A percentile compares a stretch with the other conserved stretches of the same genome.
Evolutionary conservation across 2,329 filamentous ascomycete species (phyloP).

Genomic region (Sporothrix pseudoabietina): DNA sequence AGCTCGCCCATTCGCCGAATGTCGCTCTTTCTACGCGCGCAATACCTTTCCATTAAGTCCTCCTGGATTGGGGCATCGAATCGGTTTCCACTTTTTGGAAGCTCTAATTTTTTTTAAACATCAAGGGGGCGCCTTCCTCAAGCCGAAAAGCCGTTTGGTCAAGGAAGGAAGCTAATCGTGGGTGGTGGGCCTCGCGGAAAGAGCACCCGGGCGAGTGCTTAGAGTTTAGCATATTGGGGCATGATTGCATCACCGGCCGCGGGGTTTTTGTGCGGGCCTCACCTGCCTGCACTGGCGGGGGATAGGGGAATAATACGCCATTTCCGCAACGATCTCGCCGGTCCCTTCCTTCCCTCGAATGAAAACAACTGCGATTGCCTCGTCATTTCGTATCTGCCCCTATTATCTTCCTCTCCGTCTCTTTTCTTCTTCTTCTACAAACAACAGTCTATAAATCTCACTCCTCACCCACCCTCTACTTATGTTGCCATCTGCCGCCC

Average conservation of each 20-base stretch:
- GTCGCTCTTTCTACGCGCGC: neutral
- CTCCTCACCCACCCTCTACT: neutral
- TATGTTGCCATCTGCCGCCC: conserved; percentile 30
- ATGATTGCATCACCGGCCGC: conserved; percentile 30
- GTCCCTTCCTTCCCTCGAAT: neutral
- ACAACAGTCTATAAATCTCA: neutral
- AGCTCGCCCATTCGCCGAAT: neutral
- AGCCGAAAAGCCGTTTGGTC: no score
- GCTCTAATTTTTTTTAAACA: neutral
- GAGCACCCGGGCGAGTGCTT: neutral
- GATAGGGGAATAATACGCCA: conserved; percentile 2
- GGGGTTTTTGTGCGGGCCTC: conserved; percentile 25
- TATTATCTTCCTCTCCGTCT: neutral
- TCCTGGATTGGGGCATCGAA: neutral
- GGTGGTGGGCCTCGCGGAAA: conserved; percentile 10
- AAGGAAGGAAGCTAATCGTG: conserved; percentile 9
- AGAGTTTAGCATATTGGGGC: neutral
- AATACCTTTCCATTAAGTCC: neutral
- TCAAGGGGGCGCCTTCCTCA: neutral
- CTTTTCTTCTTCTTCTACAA: neutral
- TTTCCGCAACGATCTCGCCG: conserved; percentile 12
- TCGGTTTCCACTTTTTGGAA: neutral
- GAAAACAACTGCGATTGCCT: conserved; percentile 10
- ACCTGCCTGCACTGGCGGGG: neutral
- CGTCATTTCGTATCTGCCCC: conserved; percentile 1